Percentiles rank a stretch among this genome's conserved stretches.
phyloP scores from a whole-genome alignment of 768 basidiomycete genomes.

The Mycena floridula region DNA sequence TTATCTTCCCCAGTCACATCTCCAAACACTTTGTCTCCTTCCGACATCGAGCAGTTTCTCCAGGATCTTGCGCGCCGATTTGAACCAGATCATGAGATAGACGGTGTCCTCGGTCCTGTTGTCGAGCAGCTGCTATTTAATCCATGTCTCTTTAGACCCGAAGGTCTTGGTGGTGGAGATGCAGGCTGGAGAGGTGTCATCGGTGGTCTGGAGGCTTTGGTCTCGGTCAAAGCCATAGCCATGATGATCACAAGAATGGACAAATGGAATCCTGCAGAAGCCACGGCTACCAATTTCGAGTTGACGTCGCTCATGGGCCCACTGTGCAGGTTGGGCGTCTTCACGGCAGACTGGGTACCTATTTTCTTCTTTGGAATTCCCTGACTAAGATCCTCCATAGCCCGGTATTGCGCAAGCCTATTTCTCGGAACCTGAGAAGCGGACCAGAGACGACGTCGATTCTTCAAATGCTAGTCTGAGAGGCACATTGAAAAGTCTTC shows the following conservation, averaged over 20 bases:
- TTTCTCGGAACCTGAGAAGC: constrained; percentile 81
- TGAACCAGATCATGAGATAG: constrained; percentile 72
- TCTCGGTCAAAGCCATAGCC: constrained; percentile 80
- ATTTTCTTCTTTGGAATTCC: constrained; percentile 15
- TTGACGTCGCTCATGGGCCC: constrained; percentile 72
- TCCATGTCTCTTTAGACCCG: constrained; percentile 53
- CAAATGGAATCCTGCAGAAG: constrained; percentile 63
- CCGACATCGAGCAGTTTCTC: constrained; percentile 75
- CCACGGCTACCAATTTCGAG: constrained; percentile 60
- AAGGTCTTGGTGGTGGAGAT: constrained; percentile 69
- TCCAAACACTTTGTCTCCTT: constrained; percentile 47
- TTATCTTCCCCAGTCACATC: constrained; percentile 38
- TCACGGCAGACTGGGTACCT: constrained; percentile 89
- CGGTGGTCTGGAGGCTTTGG: constrained; percentile 73
- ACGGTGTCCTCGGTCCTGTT: constrained; percentile 73
- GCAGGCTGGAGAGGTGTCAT: constrained; percentile 83
- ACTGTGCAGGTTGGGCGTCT: constrained; percentile 76
- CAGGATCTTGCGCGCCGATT: constrained; percentile 80
- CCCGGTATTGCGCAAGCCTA: constrained; percentile 71
- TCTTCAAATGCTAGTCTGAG: constrained; percentile 81
- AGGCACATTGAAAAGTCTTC: constrained; percentile 79
- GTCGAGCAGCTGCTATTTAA: constrained; percentile 58
- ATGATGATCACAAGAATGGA: constrained; percentile 69
- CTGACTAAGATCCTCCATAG: constrained; percentile 30
- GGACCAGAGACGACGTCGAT: constrained; percentile 67